phyloP scores from a whole-genome alignment of 2,329 filamentous ascomycete genomes.

The Ceratocystis variospora region DNA sequence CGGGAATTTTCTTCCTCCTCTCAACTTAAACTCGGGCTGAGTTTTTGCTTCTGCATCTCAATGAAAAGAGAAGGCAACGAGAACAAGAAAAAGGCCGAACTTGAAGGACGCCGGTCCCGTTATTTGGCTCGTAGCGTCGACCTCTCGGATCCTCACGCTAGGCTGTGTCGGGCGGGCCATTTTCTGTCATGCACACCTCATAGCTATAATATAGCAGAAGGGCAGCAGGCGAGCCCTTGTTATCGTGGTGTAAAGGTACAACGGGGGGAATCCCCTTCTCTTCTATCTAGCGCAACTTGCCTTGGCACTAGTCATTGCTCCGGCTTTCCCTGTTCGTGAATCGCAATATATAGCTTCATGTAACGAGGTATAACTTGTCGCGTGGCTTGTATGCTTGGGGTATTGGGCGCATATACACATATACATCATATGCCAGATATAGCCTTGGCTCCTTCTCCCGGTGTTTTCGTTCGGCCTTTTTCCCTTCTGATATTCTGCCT shows the following conservation, averaged over 20 bases:
- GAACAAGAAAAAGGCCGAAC: background rate
- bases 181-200: background rate
- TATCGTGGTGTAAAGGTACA: background rate
- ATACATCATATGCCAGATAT: background rate
- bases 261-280: no score
- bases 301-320: background rate
- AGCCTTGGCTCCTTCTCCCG: background rate
- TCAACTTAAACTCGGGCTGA: conserved; percentile 3
- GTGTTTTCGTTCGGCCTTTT: background rate
- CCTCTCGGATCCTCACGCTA: background rate
- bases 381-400: background rate
- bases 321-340: background rate
- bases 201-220: background rate
- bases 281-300: background rate
- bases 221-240: background rate
- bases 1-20: conserved; percentile 2
- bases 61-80: background rate
- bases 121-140: background rate
- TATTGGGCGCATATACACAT: background rate
- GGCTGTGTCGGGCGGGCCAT: background rate
- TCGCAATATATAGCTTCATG: background rate
- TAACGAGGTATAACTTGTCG: background rate
- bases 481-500: background rate
- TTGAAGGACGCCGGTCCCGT: background rate
- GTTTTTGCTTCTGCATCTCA: background rate